phyloP scores from a whole-genome alignment of 768 basidiomycete genomes.

The Leccinum broughii region DNA sequence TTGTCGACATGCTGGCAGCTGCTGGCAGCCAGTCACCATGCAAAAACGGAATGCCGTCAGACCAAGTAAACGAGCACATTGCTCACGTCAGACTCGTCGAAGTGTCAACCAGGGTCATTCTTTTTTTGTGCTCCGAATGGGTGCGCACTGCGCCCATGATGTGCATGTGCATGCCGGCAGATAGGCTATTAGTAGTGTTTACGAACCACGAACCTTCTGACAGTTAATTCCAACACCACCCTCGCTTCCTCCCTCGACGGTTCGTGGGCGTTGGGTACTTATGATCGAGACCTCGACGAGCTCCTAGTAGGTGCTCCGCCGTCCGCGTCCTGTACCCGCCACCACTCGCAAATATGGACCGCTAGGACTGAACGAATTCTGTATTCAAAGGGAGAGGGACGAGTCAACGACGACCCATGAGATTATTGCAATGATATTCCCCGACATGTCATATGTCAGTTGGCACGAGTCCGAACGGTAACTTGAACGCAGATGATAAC shows the following conservation, averaged over 20 bases:
- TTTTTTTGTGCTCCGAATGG: neutral
- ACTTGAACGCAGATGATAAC: neutral
- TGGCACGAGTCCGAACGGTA: neutral
- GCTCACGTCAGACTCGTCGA: neutral
- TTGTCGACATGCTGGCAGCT: neutral
- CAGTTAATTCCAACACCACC: slow-evolving; percentile 43
- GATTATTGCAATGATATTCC: neutral
- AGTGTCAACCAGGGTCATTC: neutral
- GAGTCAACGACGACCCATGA: neutral
- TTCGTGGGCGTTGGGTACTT: slow-evolving; percentile 35
- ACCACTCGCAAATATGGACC: slow-evolving; percentile 31
- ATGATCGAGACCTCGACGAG: slow-evolving; percentile 42
- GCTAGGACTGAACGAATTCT: slow-evolving; percentile 40
- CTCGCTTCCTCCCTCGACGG: slow-evolving; percentile 36
- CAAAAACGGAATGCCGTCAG: neutral
- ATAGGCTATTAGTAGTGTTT: neutral
- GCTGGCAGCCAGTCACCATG: no score
- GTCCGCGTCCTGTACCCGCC: slow-evolving; percentile 24
- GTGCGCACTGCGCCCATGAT: neutral
- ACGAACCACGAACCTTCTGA: slow-evolving; percentile 42
- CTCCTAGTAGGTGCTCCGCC: slow-evolving; percentile 9
- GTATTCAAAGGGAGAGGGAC: slow-evolving; percentile 6
- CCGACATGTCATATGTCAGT: neutral
- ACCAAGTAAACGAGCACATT: neutral
- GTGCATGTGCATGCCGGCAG: neutral